phyloP scores from a whole-genome alignment of 140 eudicot genomes.

The Anethum foeniculum region DNA sequence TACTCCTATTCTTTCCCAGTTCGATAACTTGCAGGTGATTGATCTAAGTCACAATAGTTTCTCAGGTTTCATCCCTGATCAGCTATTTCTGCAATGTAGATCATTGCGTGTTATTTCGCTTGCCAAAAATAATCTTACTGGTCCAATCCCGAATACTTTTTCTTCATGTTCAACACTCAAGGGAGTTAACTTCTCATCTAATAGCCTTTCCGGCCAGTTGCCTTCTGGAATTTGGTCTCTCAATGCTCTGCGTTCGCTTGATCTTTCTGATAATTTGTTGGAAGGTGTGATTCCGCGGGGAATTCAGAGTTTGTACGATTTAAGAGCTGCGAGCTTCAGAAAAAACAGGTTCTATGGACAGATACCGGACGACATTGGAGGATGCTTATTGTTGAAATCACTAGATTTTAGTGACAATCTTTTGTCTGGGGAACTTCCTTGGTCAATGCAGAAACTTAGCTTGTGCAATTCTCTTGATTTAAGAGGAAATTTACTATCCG shows the following conservation, averaged over 20 bases:
- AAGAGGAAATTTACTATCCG: conserved; percentile 48
- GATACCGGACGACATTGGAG: conserved; percentile 76
- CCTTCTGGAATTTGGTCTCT: conserved; percentile 56
- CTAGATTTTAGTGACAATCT: conserved; percentile 68
- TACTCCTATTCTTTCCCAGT: conserved; percentile 46
- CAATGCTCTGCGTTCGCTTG: conserved; percentile 43
- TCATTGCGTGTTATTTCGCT: conserved; percentile 47
- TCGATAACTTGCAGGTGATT: conserved; percentile 37
- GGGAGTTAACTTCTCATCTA: conserved; percentile 52
- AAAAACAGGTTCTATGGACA: conserved; percentile 55
- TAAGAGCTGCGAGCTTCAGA: conserved; percentile 49
- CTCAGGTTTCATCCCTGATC: conserved; percentile 52
- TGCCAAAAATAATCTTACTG: conserved; percentile 60
- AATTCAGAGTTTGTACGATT: conserved; percentile 47
- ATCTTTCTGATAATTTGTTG: conserved; percentile 56
- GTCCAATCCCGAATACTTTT: conserved; percentile 54
- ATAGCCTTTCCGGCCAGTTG: conserved; percentile 57
- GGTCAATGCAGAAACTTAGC: conserved; percentile 59
- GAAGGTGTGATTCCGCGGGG: conserved; percentile 72
- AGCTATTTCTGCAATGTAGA: conserved; percentile 63
- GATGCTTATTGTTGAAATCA: conserved; percentile 44
- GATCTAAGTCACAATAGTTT: conserved; percentile 55
- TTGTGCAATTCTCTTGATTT: conserved; percentile 51
- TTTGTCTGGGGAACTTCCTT: conserved; percentile 56
- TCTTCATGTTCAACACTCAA: conserved; percentile 50